These are phyloP conservation scores for Oehlia diaphana DNA, from an alignment of 192 early-diverging fungal species.

Conservation along the genomic window DNA sequence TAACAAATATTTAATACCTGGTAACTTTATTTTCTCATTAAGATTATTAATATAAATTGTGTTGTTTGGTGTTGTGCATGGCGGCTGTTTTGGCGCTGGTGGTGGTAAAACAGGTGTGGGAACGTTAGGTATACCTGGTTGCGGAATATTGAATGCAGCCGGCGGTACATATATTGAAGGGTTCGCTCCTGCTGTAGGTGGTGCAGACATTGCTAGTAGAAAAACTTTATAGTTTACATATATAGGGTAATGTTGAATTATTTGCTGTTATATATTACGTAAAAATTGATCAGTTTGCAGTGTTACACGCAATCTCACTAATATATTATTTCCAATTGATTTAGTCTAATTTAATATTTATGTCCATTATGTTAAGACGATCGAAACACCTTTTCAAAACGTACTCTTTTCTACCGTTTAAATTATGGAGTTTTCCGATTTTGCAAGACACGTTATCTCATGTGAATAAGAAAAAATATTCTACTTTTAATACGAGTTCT, in stretches of 20 bases:
- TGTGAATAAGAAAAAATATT: neutral
- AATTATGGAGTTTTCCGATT: neutral
- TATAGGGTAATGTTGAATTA: no score
- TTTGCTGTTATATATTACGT: no score
- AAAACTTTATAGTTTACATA: neutral
- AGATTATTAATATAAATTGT: conserved; percentile 85
- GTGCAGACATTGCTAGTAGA: neutral
- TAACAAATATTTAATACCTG: conserved; percentile 38
- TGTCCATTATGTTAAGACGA: neutral
- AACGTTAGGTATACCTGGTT: neutral
- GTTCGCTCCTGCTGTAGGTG: neutral
- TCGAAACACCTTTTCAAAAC: neutral
- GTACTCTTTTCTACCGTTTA: no score
- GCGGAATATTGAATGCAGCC: neutral
- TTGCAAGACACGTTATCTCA: neutral
- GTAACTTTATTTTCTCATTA: conserved; percentile 71
- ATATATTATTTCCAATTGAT: no score
- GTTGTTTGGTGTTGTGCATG: conserved; percentile 60
- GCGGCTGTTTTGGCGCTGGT: conserved; percentile 54
- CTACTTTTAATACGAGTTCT: neutral
- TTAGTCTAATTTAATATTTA: no score
- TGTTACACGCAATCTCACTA: no score
- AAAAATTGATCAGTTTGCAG: no score
- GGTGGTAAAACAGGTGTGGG: conserved; percentile 6
- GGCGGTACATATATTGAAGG: neutral